A percentile compares a stretch with the other conserved stretches of the same genome.
Conservation (phyloP, 441 rosid species). For the Pelargonium australe region DNA sequence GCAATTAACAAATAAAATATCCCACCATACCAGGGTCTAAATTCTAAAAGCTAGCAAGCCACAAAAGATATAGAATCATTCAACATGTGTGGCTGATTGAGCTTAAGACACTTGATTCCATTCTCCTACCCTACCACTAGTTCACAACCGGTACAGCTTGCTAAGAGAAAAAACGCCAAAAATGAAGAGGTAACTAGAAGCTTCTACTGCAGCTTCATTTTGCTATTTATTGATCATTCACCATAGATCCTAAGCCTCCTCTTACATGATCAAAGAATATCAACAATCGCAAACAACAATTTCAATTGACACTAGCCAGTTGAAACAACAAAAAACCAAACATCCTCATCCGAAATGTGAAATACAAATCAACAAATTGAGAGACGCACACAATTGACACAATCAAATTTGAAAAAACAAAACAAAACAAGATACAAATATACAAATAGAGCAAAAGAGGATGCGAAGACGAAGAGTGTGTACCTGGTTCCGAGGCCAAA, state of each 20-base stretch:
- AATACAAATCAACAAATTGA: neutral
- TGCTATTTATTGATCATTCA: too few species aligned
- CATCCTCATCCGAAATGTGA: too few species aligned
- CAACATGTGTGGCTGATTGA: neutral
- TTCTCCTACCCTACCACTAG: neutral
- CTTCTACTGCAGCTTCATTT: neutral
- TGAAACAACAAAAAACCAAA: too few species aligned
- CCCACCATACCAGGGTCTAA: too few species aligned
- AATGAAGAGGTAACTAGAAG: neutral
- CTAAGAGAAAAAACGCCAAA: neutral
- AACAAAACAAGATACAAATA: neutral
- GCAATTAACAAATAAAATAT: too few species aligned
- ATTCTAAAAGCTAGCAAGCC: too few species aligned
- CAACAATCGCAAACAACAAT: conserved; percentile 1
- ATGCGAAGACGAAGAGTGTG: neutral
- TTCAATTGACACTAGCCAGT: neutral
- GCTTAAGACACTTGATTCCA: neutral
- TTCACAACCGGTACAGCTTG: neutral
- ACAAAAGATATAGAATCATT: too few species aligned
- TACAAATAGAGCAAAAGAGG: neutral
- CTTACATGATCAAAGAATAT: too few species aligned
- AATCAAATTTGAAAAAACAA: neutral
- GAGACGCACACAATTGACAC: neutral
- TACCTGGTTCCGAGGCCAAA: conserved; percentile 59
- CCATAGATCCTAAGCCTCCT: too few species aligned